Percentiles rank a stretch among this genome's conserved stretches.
phyloP scores from a whole-genome alignment of 306 rosid species.

The Oemleria cerasiformis region DNA sequence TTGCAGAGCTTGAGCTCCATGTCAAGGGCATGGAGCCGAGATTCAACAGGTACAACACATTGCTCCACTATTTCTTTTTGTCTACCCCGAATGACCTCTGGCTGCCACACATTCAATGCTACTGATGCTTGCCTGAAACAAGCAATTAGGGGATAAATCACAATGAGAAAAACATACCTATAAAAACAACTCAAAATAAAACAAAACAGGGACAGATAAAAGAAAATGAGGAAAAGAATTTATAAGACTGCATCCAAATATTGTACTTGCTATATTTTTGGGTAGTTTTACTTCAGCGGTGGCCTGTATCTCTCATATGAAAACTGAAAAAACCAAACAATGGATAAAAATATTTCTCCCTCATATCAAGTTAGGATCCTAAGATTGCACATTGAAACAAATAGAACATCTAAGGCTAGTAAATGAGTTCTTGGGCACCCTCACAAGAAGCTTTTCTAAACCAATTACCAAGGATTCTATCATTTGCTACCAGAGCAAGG shows the following conservation, averaged over 20 bases:
- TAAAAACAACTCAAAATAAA: background rate
- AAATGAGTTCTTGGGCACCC: background rate
- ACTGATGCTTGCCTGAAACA: slow-evolving; percentile 68
- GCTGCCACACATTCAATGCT: slow-evolving; percentile 93
- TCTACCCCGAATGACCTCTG: slow-evolving; percentile 53
- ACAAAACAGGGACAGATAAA: background rate
- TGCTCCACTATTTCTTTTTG: slow-evolving; percentile 56
- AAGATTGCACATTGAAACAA: too few species aligned
- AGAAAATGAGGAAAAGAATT: too few species aligned
- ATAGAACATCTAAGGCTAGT: too few species aligned
- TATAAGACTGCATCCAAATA: background rate
- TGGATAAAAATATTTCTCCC: too few species aligned
- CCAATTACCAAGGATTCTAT: background rate
- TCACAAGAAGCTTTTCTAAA: background rate
- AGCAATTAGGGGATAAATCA: slow-evolving; percentile 1
- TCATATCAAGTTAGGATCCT: too few species aligned
- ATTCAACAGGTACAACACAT: slow-evolving; percentile 52
- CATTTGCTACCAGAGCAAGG: background rate
- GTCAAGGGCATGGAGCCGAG: slow-evolving; percentile 44
- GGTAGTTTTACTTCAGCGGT: background rate
- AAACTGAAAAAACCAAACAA: background rate
- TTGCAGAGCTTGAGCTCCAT: slow-evolving; percentile 64
- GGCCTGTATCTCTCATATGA: background rate
- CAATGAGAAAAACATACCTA: background rate
- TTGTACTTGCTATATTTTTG: background rate